A percentile compares a stretch with the other conserved stretches of the same genome.
These are phyloP conservation scores for Agaricales sp. DNA, from an alignment of 1,284 basidiomycete species.

Conservation along the genomic window DNA sequence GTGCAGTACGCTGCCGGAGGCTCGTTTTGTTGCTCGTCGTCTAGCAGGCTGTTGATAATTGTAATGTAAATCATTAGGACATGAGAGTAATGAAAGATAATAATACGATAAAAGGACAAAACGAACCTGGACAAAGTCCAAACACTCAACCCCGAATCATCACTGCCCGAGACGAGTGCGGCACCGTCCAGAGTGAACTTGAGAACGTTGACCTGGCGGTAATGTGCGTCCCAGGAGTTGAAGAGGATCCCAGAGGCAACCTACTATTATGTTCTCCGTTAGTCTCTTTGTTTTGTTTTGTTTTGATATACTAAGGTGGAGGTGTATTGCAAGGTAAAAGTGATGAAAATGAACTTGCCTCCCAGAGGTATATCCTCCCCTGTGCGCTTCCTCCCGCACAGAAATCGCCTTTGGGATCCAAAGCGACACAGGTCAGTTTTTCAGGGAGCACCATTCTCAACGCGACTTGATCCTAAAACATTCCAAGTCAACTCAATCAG, in stretches of 20 bases:
- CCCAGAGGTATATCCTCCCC: conserved; percentile 92
- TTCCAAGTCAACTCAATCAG: neutral
- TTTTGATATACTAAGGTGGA: too few relatives aligned
- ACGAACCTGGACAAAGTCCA: conserved; percentile 83
- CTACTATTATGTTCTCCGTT: conserved; percentile 32
- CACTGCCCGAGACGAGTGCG: conserved; percentile 77
- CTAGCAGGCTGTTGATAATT: conserved; percentile 71
- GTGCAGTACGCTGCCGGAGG: conserved; percentile 70
- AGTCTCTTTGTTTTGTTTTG: conserved; percentile 7
- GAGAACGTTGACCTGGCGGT: conserved; percentile 77
- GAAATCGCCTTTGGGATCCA: conserved; percentile 65
- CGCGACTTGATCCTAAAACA: conserved; percentile 72
- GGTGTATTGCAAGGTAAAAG: conserved; percentile 4
- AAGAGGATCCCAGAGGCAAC: conserved; percentile 83
- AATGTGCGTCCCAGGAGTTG: conserved; percentile 91
- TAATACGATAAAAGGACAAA: conserved; percentile 14
- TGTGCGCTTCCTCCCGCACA: conserved; percentile 83
- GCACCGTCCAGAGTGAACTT: conserved; percentile 77
- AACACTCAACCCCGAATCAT: conserved; percentile 82
- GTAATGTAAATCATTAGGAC: conserved; percentile 12
- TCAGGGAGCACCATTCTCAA: conserved; percentile 86
- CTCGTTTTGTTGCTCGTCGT: conserved; percentile 60
- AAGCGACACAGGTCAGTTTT: conserved; percentile 70
- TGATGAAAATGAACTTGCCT: conserved; percentile 43
- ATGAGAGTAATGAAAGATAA: conserved; percentile 7